Percentiles rank a stretch among this genome's conserved stretches.
Conservation (phyloP, 768 basidiomycete genomes). For the Lactifluus echinatus region DNA sequence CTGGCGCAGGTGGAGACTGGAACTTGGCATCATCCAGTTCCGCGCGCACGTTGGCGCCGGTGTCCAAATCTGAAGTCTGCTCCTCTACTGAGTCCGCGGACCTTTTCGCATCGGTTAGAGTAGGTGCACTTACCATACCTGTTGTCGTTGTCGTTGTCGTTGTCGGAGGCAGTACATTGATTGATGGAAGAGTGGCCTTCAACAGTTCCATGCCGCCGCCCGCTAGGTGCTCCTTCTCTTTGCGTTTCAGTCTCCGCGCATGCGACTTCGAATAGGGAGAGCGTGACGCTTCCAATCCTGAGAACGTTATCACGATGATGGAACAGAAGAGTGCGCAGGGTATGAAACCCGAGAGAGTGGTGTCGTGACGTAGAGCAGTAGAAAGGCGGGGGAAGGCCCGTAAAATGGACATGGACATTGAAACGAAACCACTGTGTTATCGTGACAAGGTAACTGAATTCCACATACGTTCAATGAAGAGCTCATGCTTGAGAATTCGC, state of each 20-base stretch:
- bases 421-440: too few species aligned
- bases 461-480: conserved; percentile 54
- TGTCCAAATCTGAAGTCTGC: background rate
- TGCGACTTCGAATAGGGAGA: conserved; percentile 67
- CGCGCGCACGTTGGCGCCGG: background rate
- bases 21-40: background rate
- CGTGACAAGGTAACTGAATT: background rate
- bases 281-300: conserved; percentile 42
- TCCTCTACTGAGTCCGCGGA: conserved; percentile 8
- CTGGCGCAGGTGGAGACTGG: background rate
- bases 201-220: conserved; percentile 30
- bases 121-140: too few species aligned
- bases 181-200: conserved; percentile 43
- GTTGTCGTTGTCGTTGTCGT: too few species aligned
- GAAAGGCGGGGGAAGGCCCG: background rate
- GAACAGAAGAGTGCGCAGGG: too few species aligned
- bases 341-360: background rate
- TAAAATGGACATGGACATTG: background rate
- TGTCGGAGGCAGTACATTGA: conserved; percentile 23
- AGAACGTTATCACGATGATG: background rate
- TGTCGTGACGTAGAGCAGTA: background rate
- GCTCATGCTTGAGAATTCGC: conserved; percentile 53
- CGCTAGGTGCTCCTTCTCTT: conserved; percentile 39
- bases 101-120: background rate
- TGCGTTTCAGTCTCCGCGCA: conserved; percentile 59